These are phyloP conservation scores for Coniochaeta pulveracea DNA, from an alignment of 2,329 filamentous ascomycete species.

Conservation along the genomic window DNA sequence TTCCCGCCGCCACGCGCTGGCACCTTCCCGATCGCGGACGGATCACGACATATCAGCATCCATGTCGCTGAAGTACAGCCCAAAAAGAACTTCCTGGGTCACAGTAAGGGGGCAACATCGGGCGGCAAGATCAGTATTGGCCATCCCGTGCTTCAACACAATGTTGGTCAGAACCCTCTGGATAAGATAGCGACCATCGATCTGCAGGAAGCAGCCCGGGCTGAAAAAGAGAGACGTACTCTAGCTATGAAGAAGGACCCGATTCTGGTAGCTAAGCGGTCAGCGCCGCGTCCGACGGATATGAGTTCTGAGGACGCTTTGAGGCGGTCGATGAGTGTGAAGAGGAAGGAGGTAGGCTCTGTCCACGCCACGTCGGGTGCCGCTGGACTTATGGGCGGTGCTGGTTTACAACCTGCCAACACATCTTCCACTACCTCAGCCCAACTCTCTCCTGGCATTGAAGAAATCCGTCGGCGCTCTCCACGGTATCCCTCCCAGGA, in stretches of 20 bases:
- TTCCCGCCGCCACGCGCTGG: slow-evolving; percentile 28
- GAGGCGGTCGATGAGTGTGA: slow-evolving; percentile 22
- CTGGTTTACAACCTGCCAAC: slow-evolving; percentile 14
- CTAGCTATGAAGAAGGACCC: slow-evolving; percentile 18
- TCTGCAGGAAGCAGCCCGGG: slow-evolving; percentile 33
- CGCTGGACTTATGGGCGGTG: slow-evolving; percentile 12
- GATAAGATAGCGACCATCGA: slow-evolving; percentile 37
- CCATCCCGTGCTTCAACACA: slow-evolving; percentile 30
- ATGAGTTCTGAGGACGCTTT: slow-evolving; percentile 20
- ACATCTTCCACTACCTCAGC: slow-evolving; percentile 31
- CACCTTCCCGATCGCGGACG: slow-evolving; percentile 12
- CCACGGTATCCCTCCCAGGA: slow-evolving; percentile 25
- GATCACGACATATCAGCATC: too few species aligned
- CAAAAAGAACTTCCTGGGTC: too few species aligned
- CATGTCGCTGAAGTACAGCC: too few species aligned
- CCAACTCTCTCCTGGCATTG: slow-evolving; percentile 37
- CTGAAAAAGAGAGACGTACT: slow-evolving; percentile 32
- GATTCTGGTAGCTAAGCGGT: slow-evolving; percentile 21
- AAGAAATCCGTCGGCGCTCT: slow-evolving; percentile 39
- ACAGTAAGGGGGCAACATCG: slow-evolving; percentile 16
- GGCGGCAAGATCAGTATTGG: slow-evolving; percentile 35
- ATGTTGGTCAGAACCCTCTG: slow-evolving; percentile 26
- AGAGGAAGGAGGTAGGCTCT: slow-evolving; percentile 25
- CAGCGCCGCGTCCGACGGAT: slow-evolving; percentile 23
- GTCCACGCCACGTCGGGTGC: too few species aligned